Evolutionary conservation across 306 rosid species (phyloP).

Genomic region (Delonix regia): DNA sequence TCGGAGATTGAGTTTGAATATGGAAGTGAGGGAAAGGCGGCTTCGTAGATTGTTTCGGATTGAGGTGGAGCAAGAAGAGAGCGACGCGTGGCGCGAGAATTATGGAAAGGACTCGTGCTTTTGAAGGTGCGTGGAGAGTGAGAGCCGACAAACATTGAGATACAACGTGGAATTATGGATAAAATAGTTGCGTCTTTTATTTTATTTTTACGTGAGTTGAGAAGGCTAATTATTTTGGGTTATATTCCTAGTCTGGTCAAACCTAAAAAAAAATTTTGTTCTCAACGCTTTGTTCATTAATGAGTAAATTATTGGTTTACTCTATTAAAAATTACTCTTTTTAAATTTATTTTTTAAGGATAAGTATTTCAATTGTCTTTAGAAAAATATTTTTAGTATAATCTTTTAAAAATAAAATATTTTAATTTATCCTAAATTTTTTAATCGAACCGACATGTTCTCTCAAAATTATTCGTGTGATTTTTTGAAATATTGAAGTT

Average conservation of each 20-base stretch:
- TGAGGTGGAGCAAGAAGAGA: not conserved
- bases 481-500: too few species aligned
- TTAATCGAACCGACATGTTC: not conserved
- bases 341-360: not conserved
- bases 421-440: too few species aligned
- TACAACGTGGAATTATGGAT: conserved; percentile 43
- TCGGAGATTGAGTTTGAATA: not conserved
- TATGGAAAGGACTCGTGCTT: conserved; percentile 39
- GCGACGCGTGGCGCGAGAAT: conserved; percentile 47
- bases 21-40: conserved; percentile 21
- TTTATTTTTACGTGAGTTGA: not conserved
- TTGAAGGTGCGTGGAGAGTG: conserved; percentile 40
- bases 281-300: too few species aligned
- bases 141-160: conserved; percentile 48
- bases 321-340: too few species aligned
- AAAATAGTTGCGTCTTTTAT: not conserved
- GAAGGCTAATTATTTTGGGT: conserved; percentile 27
- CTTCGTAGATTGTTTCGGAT: conserved; percentile 22
- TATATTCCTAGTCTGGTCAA: not conserved
- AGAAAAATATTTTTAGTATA: too few species aligned
- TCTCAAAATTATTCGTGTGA: not conserved
- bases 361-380: too few species aligned
- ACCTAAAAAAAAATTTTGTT: not conserved
- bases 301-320: too few species aligned
- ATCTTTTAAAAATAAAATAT: too few species aligned